phyloP scores from a whole-genome alignment of 2,329 filamentous ascomycete genomes.

The Phialocephala subalpina region DNA sequence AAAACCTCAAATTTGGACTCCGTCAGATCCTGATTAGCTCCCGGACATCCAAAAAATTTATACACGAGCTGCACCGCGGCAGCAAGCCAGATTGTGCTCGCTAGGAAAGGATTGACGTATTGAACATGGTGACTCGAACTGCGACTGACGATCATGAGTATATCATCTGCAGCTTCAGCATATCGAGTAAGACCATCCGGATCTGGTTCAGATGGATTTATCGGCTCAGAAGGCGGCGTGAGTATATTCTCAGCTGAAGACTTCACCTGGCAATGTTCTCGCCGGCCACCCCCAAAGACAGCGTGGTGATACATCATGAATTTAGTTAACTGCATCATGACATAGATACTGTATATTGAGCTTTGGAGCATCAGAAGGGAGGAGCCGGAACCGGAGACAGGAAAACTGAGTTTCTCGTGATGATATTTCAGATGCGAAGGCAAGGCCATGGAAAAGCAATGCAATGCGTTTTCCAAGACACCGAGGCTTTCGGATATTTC shows the following conservation, averaged over 20 bases:
- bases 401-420: conserved; percentile 16
- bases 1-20: no score
- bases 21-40: no score
- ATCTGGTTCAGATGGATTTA: conserved; percentile 8
- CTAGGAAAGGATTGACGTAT: conserved; percentile 31
- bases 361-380: conserved; percentile 13
- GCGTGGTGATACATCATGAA: conserved; percentile 31
- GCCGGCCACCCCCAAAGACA: conserved; percentile 22
- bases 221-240: background rate
- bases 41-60: conserved; percentile 14
- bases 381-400: conserved; percentile 1
- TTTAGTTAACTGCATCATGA: conserved; percentile 29
- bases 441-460: conserved; percentile 25
- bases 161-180: conserved; percentile 22
- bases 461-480: conserved; percentile 23
- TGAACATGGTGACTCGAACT: conserved; percentile 22
- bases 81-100: conserved; percentile 33
- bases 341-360: conserved; percentile 26
- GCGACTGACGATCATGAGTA: conserved; percentile 22
- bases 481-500: background rate
- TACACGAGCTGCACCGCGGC: conserved; percentile 28
- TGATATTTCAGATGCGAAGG: conserved; percentile 21
- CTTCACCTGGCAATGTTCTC: background rate
- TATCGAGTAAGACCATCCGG: conserved; percentile 25
- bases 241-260: no score